phyloP scores from a whole-genome alignment of 306 rosid genomes.

The Lagenaria siceraria region DNA sequence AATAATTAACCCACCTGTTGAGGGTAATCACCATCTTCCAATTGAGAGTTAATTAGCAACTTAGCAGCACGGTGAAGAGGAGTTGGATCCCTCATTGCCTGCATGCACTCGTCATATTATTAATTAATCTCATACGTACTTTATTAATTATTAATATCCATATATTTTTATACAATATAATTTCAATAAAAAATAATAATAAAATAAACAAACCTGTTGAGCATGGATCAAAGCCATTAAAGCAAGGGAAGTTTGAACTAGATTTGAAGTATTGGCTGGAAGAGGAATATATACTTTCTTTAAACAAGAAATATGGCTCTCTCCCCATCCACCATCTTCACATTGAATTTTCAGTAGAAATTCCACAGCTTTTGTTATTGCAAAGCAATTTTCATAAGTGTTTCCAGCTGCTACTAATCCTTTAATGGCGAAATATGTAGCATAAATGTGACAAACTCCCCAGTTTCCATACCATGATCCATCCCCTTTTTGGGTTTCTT shows the following conservation, averaged over 20 bases:
- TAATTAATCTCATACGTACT: too few relatives aligned
- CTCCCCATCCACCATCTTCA: background rate
- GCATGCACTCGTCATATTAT: too few relatives aligned
- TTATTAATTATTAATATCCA: too few relatives aligned
- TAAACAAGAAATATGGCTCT: background rate
- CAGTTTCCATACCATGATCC: background rate
- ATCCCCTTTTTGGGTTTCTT: background rate
- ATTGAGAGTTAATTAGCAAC: background rate
- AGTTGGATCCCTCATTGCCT: background rate
- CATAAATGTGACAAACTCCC: background rate
- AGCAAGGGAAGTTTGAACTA: background rate
- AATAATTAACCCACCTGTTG: background rate
- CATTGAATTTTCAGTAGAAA: background rate
- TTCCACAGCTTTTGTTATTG: background rate
- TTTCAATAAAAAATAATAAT: too few relatives aligned
- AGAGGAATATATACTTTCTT: background rate
- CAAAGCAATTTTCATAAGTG: background rate
- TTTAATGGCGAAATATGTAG: background rate
- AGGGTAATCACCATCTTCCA: background rate
- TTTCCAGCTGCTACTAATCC: background rate
- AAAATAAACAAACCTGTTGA: background rate
- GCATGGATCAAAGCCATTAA: background rate
- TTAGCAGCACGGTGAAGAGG: background rate
- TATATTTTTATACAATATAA: too few relatives aligned
- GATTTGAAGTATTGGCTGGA: background rate